A percentile compares a stretch with the other conserved stretches of the same genome.
Evolutionary conservation across 345 rosid genomes (phyloP).

Genomic region (Pelargonium nanum): DNA sequence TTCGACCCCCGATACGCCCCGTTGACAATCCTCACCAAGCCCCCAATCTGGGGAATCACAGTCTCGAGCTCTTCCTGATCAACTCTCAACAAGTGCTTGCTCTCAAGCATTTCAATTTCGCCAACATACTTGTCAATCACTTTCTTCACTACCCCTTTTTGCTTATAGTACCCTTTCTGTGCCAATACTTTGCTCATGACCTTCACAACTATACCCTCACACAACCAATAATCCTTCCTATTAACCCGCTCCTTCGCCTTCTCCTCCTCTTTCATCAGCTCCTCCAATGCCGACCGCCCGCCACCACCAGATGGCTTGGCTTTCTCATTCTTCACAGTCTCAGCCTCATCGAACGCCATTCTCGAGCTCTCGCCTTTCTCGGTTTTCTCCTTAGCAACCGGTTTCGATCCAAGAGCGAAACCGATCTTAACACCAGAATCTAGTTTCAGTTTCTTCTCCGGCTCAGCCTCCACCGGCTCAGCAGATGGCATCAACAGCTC

Average conservation of each 20-base stretch:
- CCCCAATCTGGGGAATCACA: conserved; percentile 80
- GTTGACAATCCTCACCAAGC: conserved; percentile 69
- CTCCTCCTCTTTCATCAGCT: conserved; percentile 90
- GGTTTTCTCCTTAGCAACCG: conserved; percentile 33
- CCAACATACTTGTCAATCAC: conserved; percentile 83
- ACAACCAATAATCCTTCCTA: conserved; percentile 85
- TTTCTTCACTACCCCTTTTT: conserved; percentile 70
- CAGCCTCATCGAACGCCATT: conserved; percentile 51
- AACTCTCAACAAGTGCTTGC: conserved; percentile 66
- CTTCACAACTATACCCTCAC: conserved; percentile 73
- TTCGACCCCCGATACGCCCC: conserved; percentile 77
- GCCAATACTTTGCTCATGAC: conserved; percentile 80
- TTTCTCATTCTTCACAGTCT: conserved; percentile 27
- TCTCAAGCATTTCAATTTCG: conserved; percentile 75
- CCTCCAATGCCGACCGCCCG: conserved; percentile 55
- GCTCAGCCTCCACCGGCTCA: neutral
- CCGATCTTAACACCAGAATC: conserved; percentile 65
- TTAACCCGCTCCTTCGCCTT: conserved; percentile 67
- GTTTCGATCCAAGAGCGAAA: conserved; percentile 48
- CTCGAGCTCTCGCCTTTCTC: conserved; percentile 42
- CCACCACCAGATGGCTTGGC: conserved; percentile 17
- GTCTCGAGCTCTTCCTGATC: conserved; percentile 98
- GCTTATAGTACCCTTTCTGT: conserved; percentile 78
- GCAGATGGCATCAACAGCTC: conserved; percentile 18
- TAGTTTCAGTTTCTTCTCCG: conserved; percentile 31